A percentile compares a stretch with the other conserved stretches of the same genome.
Conservation (phyloP, 2,329 filamentous ascomycete species). For the Trichoderma harzianum region DNA sequence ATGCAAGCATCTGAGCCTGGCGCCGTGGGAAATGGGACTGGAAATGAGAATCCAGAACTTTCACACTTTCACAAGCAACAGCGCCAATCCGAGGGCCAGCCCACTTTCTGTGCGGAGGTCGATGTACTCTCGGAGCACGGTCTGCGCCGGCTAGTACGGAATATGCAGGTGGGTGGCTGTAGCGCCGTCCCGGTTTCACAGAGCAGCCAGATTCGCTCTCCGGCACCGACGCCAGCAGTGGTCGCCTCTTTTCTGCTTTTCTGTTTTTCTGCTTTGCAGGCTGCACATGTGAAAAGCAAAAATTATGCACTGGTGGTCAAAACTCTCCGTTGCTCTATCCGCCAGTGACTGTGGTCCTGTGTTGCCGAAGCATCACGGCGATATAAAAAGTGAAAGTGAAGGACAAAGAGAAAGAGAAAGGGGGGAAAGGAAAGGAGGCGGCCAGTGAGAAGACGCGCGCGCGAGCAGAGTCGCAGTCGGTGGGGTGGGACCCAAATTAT, state of each 20-base stretch:
- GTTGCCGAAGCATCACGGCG: background rate
- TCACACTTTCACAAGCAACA: background rate
- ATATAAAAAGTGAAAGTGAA: background rate
- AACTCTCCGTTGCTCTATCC: background rate
- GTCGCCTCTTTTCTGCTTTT: background rate
- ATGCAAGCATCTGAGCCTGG: background rate
- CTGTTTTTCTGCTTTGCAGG: background rate
- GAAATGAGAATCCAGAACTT: background rate
- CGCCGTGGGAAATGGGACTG: background rate
- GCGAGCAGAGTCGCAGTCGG: slow-evolving; percentile 3
- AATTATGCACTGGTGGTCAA: background rate
- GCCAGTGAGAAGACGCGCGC: background rate
- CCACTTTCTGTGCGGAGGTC: slow-evolving; percentile 5
- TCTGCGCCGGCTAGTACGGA: slow-evolving; percentile 17
- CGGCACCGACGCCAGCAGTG: background rate
- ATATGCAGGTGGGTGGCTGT: slow-evolving; percentile 16
- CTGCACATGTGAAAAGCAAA: background rate
- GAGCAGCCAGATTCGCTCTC: background rate
- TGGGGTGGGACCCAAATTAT: slow-evolving; percentile 11
- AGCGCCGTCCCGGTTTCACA: slow-evolving; percentile 10
- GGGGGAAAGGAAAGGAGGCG: background rate
- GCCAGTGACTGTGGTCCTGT: background rate
- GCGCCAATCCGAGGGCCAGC: background rate
- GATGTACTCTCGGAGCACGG: slow-evolving; percentile 3
- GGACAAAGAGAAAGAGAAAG: background rate